Evolutionary conservation across 106 monocot genomes (phyloP), one percentile per base, ranked within the genome.

Genomic region (Phalaenopsis equestris): DNA sequence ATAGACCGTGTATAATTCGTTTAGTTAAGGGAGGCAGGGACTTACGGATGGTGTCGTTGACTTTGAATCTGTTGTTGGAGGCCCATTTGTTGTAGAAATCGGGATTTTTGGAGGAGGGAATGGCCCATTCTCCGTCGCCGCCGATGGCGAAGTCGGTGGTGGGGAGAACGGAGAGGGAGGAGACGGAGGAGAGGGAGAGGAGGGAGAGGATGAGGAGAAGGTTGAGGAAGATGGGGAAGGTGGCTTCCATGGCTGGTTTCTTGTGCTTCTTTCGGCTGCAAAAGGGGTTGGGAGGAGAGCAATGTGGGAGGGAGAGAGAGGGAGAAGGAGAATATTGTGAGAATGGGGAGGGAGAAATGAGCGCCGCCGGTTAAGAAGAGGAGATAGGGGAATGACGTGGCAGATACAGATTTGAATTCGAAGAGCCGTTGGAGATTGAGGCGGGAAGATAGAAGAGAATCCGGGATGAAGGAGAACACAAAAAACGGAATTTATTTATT

Each of bases 81-180:
- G 96, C 93, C 93, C 96, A 96, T 1, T 88, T 80, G 88, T 96
- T 96, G 89, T 93, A 96, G 55, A 81, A 6, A 5, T 84, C 65
- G 24, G 83, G 5, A 24, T 87, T n/a, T 12, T 83, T 89, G 14
- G 81, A 37, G 1, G 86, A 80, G 5, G 96, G 96, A 3, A 96
- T 84, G 14, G 8, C 79, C 96, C 96, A 96, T 2, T 91, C 91
- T 4, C 77, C 72, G n/a, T 83, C 86, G 14, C 79, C 96, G 10
- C 90, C 91, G 72, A 90, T 93, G 19, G 89, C 93, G 49, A 91
- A 90, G 24, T 88, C 85, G 42, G 78, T 41, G 38, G 30, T 30
- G 30, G 30, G 30, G 30, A 30, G 30, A 30, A 30, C 30, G 30
- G 90, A 87, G 16, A 23, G 17, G 65, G 75, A 58, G 24, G 52